A percentile compares a stretch with the other conserved stretches of the same genome.
Evolutionary conservation across 1,139 yeast genomes (phyloP).

Genomic region (Suhomyces chickasaworum): DNA sequence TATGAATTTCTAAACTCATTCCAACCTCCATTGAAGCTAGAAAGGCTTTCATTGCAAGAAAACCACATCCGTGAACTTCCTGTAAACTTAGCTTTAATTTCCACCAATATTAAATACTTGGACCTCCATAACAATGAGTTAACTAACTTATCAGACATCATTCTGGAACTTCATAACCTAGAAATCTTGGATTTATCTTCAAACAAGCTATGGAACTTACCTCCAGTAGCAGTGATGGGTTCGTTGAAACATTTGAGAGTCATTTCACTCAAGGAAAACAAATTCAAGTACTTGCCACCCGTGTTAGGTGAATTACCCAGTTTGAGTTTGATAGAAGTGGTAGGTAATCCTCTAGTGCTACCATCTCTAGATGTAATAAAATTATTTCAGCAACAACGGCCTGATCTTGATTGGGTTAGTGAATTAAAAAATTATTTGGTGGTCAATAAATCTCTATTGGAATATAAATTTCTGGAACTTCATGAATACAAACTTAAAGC

Average conservation of each 20-base stretch:
- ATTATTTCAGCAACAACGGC: slow-evolving; percentile 37
- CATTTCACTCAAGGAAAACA: slow-evolving; percentile 64
- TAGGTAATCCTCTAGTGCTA: slow-evolving; percentile 62
- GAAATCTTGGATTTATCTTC: slow-evolving; percentile 72
- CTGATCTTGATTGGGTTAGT: slow-evolving; percentile 57
- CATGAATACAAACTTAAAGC: slow-evolving; percentile 13
- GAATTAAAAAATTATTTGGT: slow-evolving; percentile 48
- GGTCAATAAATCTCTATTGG: slow-evolving; percentile 32
- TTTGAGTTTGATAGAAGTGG: slow-evolving; percentile 65
- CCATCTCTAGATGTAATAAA: slow-evolving; percentile 48
- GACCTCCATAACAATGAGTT: slow-evolving; percentile 68
- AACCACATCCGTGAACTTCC: slow-evolving; percentile 56
- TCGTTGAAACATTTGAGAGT: slow-evolving; percentile 52
- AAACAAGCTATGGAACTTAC: slow-evolving; percentile 47
- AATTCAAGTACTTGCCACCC: slow-evolving; percentile 59
- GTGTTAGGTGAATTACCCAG: slow-evolving; percentile 53
- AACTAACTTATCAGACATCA: slow-evolving; percentile 51
- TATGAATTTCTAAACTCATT: slow-evolving; percentile 19
- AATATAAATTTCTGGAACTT: slow-evolving; percentile 18
- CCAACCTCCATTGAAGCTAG: slow-evolving; percentile 42
- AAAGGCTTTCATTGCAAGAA: slow-evolving; percentile 55
- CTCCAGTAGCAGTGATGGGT: slow-evolving; percentile 29
- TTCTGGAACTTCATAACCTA: slow-evolving; percentile 44
- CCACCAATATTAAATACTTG: slow-evolving; percentile 54
- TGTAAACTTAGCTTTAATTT: slow-evolving; percentile 44